Percentiles rank a stretch among this genome's conserved stretches.
Evolutionary conservation across 2,329 filamentous ascomycete species (phyloP).

Genomic region (Talaromyces sp.): DNA sequence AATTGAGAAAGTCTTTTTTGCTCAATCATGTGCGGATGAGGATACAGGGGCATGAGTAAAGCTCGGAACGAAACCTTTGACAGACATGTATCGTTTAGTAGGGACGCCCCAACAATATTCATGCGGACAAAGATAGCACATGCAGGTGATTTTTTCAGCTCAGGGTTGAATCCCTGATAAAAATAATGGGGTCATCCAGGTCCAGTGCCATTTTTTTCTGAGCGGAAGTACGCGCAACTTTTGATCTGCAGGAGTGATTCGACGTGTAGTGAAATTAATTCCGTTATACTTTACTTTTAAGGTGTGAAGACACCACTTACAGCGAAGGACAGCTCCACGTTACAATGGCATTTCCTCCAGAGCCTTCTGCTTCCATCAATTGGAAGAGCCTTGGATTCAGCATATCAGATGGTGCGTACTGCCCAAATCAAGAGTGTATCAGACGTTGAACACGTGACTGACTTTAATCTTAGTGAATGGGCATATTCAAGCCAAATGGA

Average conservation of each 20-base stretch:
- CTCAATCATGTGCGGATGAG: not conserved
- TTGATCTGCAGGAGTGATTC: not conserved
- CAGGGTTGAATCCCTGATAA: not conserved
- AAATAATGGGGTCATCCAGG: not conserved
- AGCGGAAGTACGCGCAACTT: not conserved
- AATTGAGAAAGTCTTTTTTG: not conserved
- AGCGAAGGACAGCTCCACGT: not conserved
- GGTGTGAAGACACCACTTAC: not conserved
- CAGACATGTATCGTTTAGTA: not conserved
- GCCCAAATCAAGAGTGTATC: not conserved
- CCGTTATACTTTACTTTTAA: not conserved
- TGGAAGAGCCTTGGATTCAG: not conserved
- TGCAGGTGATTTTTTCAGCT: not conserved
- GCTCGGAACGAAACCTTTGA: not conserved
- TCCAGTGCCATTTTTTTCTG: not conserved
- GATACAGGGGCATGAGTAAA: not conserved
- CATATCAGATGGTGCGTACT: not conserved
- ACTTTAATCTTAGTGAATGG: not conserved
- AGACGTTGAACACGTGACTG: not conserved
- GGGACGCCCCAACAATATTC: not conserved
- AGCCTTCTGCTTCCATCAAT: not conserved
- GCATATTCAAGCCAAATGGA: slow-evolving; percentile 53
- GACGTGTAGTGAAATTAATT: not conserved
- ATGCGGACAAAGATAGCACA: not conserved
- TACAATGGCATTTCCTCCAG: not conserved